Evolutionary conservation across 305 asterid species (phyloP), one percentile per base, ranked within the genome.

Genomic region (Solanum hybrid): DNA sequence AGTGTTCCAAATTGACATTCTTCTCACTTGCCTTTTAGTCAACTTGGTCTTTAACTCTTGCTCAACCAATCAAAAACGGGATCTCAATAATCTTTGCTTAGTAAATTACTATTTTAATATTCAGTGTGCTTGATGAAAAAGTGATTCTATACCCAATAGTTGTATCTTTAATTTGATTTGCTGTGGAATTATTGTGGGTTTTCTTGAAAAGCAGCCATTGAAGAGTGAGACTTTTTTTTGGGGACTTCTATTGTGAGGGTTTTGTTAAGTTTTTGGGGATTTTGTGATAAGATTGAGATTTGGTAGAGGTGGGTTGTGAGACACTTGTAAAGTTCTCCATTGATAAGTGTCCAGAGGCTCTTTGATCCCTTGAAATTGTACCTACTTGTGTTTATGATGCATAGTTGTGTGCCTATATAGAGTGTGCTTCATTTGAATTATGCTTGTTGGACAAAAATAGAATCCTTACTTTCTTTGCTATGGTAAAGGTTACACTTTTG

Each of bases 341-440:
- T 40, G 99, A 96, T 92, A 96, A 93, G 94, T 95, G 99, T 11
- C 99, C 99, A 4, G 95, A 96, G 99, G 98, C 96, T 57, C 9
- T 83, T 42, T 35, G 12, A 71, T 80, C 77, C 46, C 51, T 31
- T 29, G 36, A 87, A 24, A 36, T 69, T 87, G 35, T 37, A 33
- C 37, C 8, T 86, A 34, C 36, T 34, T 29, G 81, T 71, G 34
- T 33, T 8, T 77, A 16, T 86, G 36, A 75, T 75, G 33, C 40
- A 28, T n/a, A 64, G 13, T 87, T 29, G 46, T 12, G 40, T 36
- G 86, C 40, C 2, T 80, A 5, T n/a, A 37, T 80, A 2, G 42
- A 39, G 61, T 11, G 31, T n/a, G 16, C 1, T 2, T 14, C 6
- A 28, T 73, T 11, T 73, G 35, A 26, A 12, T 13, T 73, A 26